A percentile compares a stretch with the other conserved stretches of the same genome.
phyloP scores from a whole-genome alignment of 2,329 filamentous ascomycete species.

The Penicillium frequentans region DNA sequence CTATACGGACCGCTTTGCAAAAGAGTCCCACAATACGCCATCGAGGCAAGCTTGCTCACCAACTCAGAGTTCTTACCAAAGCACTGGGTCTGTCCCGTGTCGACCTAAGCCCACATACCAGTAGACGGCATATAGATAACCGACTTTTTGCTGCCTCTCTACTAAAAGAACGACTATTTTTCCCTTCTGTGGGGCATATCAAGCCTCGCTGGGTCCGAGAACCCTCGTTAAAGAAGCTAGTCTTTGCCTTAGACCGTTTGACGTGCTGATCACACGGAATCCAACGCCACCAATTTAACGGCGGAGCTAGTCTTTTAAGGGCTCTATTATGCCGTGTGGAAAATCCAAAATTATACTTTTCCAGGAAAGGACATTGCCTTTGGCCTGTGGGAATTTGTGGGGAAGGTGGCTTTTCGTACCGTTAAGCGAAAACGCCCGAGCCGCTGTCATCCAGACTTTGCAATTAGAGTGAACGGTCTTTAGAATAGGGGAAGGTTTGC shows the following conservation, averaged over 20 bases:
- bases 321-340: background rate
- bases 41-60: background rate
- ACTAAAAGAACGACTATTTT: background rate
- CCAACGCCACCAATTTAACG: slow-evolving; percentile 12
- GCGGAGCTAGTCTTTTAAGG: background rate
- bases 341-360: background rate
- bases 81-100: background rate
- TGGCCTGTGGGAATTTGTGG: background rate
- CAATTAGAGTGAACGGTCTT: background rate
- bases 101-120: background rate
- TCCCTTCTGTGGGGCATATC: background rate
- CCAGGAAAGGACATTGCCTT: background rate
- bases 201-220: background rate
- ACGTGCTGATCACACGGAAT: slow-evolving; percentile 13
- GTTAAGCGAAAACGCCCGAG: background rate
- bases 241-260: background rate
- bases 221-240: slow-evolving; percentile 3
- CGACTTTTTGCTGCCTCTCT: background rate
- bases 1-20: background rate
- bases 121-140: background rate
- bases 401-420: background rate
- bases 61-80: background rate
- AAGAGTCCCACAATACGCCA: background rate
- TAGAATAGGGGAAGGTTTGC: background rate
- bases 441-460: background rate